phyloP scores from a whole-genome alignment of 2,329 filamentous ascomycete genomes.

The Beauveria brongniartii region DNA sequence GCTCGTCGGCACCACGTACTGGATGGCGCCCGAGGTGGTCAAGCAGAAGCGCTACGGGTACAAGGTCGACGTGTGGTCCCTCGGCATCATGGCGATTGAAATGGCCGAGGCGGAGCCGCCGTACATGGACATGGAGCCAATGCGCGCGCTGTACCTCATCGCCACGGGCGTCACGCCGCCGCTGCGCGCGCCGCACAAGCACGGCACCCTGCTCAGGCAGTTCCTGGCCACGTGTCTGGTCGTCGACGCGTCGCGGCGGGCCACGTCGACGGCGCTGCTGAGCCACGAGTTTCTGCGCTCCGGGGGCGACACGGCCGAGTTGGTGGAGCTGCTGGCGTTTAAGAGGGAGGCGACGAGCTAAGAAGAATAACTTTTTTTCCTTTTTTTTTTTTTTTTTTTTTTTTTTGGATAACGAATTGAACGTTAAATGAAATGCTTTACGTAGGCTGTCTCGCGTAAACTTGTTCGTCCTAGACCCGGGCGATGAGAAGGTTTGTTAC shows the following conservation, averaged over 20 bases:
- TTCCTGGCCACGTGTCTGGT: slow-evolving; percentile 95
- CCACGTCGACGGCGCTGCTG: slow-evolving; percentile 81
- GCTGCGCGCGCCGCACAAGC: slow-evolving; percentile 94
- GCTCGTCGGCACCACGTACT: slow-evolving; percentile 99
- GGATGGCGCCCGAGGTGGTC: slow-evolving; percentile 99
- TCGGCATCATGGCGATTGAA: slow-evolving; percentile 99
- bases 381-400: background rate
- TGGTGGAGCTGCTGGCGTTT: slow-evolving; percentile 83
- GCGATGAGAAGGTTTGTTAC: background rate
- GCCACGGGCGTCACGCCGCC: slow-evolving; percentile 94
- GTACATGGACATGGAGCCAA: slow-evolving; percentile 93
- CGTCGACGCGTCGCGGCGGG: slow-evolving; percentile 89
- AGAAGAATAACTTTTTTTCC: background rate
- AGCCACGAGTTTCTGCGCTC: slow-evolving; percentile 90
- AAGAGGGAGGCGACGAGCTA: slow-evolving; percentile 39
- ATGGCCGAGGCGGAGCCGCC: slow-evolving; percentile 99
- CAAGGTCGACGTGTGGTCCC: slow-evolving; percentile 97
- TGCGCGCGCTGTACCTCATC: slow-evolving; percentile 95
- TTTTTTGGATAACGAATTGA: background rate
- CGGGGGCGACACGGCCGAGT: slow-evolving; percentile 75
- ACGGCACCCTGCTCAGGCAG: slow-evolving; percentile 94
- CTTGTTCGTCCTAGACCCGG: background rate
- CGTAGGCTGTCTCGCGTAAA: background rate
- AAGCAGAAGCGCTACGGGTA: slow-evolving; percentile 98
- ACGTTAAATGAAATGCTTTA: too few relatives aligned